Evolutionary conservation across 176 grass and related monocot genomes (phyloP).

Genomic region (Luzula sylvatica): DNA sequence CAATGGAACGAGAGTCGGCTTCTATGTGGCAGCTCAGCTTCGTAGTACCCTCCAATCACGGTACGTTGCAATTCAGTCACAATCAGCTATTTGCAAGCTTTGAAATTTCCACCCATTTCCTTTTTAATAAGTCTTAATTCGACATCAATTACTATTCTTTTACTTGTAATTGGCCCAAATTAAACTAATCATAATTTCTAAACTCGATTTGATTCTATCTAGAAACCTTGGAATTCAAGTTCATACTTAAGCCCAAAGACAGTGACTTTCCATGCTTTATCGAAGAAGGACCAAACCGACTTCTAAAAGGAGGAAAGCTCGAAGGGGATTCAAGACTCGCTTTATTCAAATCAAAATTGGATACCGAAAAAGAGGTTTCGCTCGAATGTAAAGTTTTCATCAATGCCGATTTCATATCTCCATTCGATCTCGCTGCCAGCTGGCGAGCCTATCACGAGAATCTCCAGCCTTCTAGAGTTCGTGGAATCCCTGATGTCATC

Average conservation of each 20-base stretch:
- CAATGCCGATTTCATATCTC: slow-evolving; percentile 60
- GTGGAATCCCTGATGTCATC: slow-evolving; percentile 48
- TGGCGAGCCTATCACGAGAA: slow-evolving; percentile 80
- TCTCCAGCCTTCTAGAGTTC: slow-evolving; percentile 55
- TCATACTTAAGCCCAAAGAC: slow-evolving; percentile 50
- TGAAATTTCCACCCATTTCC: neutral
- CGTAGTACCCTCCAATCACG: slow-evolving; percentile 56
- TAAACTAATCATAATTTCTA: neutral
- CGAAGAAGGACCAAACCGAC: slow-evolving; percentile 63
- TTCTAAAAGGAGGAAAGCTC: slow-evolving; percentile 33
- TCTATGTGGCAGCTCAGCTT: slow-evolving; percentile 82
- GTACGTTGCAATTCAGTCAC: slow-evolving; percentile 22
- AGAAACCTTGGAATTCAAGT: slow-evolving; percentile 92
- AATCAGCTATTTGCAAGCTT: neutral
- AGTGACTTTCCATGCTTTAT: slow-evolving; percentile 37
- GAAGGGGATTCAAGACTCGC: slow-evolving; percentile 40
- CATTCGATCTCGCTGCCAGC: slow-evolving; percentile 82
- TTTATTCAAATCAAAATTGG: slow-evolving; percentile 38
- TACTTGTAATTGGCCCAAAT: too few relatives aligned
- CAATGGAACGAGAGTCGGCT: slow-evolving; percentile 49
- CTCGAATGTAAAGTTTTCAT: slow-evolving; percentile 53
- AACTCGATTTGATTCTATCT: slow-evolving; percentile 1
- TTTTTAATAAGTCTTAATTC: neutral
- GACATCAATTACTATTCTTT: neutral
- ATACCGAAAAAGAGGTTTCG: slow-evolving; percentile 30